A percentile compares a stretch with the other conserved stretches of the same genome.
Evolutionary conservation across 2,329 filamentous ascomycete species (phyloP).

Genomic region (Monosporascus sp.): DNA sequence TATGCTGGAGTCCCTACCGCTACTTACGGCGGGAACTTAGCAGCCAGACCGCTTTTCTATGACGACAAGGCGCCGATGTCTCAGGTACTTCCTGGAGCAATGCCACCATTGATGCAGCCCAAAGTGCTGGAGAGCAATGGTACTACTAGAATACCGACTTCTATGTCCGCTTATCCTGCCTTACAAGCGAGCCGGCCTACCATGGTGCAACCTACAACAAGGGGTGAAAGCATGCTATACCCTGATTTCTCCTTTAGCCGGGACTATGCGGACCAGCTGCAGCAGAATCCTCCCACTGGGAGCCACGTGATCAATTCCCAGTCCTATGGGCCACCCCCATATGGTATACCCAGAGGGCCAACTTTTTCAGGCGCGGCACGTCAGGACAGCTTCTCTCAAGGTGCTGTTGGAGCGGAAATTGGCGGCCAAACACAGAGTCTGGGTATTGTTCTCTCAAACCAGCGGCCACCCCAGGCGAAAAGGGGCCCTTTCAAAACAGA

Average conservation of each 20-base stretch:
- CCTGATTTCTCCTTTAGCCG: constrained; percentile 20
- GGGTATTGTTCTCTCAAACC: constrained; percentile 30
- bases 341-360: constrained; percentile 6
- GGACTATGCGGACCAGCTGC: constrained; percentile 19
- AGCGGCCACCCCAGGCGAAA: constrained; percentile 33
- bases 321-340: constrained; percentile 9
- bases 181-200: constrained; percentile 30
- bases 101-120: constrained; percentile 19
- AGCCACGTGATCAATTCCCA: constrained; percentile 16
- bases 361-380: background rate
- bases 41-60: constrained; percentile 16
- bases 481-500: constrained; percentile 52
- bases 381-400: constrained; percentile 9
- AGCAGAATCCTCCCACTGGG: constrained; percentile 14
- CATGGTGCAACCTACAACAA: constrained; percentile 25
- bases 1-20: constrained; percentile 22
- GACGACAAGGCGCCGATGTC: constrained; percentile 18
- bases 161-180: constrained; percentile 31
- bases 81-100: constrained; percentile 17
- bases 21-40: constrained; percentile 18
- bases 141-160: constrained; percentile 20
- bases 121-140: constrained; percentile 26
- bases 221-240: constrained; percentile 38
- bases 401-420: constrained; percentile 13
- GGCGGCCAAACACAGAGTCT: constrained; percentile 18